phyloP scores from a whole-genome alignment of 352 stramenopile species.

The Globisporangium nodosum region DNA sequence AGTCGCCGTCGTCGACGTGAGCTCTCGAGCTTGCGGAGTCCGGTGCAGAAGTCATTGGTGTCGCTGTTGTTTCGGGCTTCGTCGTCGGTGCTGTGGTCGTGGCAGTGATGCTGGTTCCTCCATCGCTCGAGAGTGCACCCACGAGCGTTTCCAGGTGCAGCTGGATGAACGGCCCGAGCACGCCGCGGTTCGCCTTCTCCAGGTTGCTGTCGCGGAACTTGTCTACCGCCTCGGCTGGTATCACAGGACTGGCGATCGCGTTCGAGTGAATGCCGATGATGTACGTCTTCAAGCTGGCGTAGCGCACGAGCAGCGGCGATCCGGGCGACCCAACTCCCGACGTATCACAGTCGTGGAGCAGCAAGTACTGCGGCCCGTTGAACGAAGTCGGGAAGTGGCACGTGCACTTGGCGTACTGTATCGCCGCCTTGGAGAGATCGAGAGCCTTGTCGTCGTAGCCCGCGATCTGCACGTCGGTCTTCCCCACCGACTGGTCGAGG shows the following conservation, averaged over 20 bases:
- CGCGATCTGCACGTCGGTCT: conserved; percentile 51
- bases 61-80: background rate
- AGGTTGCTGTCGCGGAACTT: conserved; percentile 24
- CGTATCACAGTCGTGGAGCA: conserved; percentile 62
- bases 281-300: conserved; percentile 46
- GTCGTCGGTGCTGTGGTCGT: background rate
- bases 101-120: background rate
- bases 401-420: conserved; percentile 43
- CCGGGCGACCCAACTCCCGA: conserved; percentile 35
- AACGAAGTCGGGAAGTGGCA: conserved; percentile 41
- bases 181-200: conserved; percentile 37
- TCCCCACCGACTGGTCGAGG: conserved; percentile 18
- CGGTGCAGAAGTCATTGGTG: background rate
- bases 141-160: conserved; percentile 34
- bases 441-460: conserved; percentile 26
- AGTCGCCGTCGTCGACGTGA: background rate
- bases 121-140: conserved; percentile 11
- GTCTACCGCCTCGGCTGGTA: conserved; percentile 4
- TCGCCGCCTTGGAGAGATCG: conserved; percentile 4
- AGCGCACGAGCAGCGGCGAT: conserved; percentile 54
- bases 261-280: conserved; percentile 60
- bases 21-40: background rate
- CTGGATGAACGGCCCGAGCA: conserved; percentile 47
- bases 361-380: conserved; percentile 33
- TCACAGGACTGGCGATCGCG: conserved; percentile 16